These are phyloP conservation scores for Pseudozyma sp. DNA, from an alignment of 1,284 basidiomycete species.

Conservation along the genomic window DNA sequence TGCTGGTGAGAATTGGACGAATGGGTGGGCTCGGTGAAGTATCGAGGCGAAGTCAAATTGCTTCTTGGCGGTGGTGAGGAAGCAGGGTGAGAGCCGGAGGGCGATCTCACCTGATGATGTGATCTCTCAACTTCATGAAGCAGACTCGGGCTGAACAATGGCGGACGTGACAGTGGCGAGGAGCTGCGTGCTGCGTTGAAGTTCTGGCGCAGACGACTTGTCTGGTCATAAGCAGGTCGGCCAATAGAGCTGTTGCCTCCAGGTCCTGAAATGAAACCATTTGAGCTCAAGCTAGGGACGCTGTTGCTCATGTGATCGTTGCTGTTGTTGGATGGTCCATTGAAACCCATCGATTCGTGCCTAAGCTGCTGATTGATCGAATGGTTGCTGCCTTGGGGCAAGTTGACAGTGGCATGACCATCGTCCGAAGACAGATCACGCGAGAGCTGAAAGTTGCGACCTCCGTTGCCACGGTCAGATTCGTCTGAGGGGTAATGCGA, in stretches of 20 bases:
- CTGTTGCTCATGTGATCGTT: conserved; percentile 34
- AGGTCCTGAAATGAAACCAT: background rate
- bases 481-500: conserved; percentile 31
- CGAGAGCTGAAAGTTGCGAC: conserved; percentile 15
- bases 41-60: conserved; percentile 41
- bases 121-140: conserved; percentile 35
- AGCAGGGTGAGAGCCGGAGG: conserved; percentile 37
- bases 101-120: conserved; percentile 23
- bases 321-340: conserved; percentile 1
- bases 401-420: conserved; percentile 37
- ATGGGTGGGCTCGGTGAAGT: conserved; percentile 31
- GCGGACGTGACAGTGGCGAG: conserved; percentile 40
- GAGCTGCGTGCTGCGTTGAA: conserved; percentile 44
- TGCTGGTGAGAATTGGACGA: conserved; percentile 21
- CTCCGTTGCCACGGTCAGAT: conserved; percentile 9
- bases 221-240: conserved; percentile 29
- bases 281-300: conserved; percentile 30
- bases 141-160: conserved; percentile 41
- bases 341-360: conserved; percentile 19
- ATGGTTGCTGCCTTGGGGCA: conserved; percentile 15
- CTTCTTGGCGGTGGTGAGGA: conserved; percentile 42
- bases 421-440: conserved; percentile 30
- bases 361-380: conserved; percentile 3
- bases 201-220: conserved; percentile 37
- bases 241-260: conserved; percentile 14